Evolutionary conservation across 495 filamentous ascomycete genomes (phyloP), one percentile per base, ranked within the genome.

Genomic region (Penicillium salamii): DNA sequence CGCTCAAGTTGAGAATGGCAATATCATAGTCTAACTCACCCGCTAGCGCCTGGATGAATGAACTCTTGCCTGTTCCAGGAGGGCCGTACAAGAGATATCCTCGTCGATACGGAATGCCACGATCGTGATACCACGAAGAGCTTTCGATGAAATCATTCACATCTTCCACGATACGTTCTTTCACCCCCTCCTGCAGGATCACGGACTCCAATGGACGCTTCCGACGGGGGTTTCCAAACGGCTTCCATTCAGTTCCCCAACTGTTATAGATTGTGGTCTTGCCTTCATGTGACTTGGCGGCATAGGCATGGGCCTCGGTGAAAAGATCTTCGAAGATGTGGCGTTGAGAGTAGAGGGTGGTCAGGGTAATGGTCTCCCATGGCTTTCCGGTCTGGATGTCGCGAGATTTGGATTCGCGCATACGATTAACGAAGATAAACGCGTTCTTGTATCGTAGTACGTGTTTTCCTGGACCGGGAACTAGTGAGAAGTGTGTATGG

Each of bases 81-180:
- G 92, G 91, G 0, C 93, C 93, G 61, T 96, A 91, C 4, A 98
- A 79, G 32, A 98, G 77, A 67, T 97, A 98, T 1, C 93, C 93
- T 17, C 93, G 78, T 26, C 93, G 84, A 53, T 97, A 98, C 1
- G 93, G 93, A 54, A 98, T 95, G 6, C 93, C 93, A 6, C 93
- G 85, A 60, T 97, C 89, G 21, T 91, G 79, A 57, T 98, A 98
- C 93, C 93, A 98, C 33, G 84, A 77, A 24, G 84, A 78, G 24
- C 88, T 83, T 1, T 66, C 75, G 31, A 96, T 69, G 54, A 98
- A 98, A 52, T 92, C 89, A 54, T 82, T 79, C 1, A 96, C 83
- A 60, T 98, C 93, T 7, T 77, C 79, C 2, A 96, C 79, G n/a
- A 98, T 85, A 5, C 78, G 69, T 65, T 95, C 89, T 56, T 91